Base-by-base conservation (phyloP, 257 asterid species). In the Solanum peruvianum region DNA sequence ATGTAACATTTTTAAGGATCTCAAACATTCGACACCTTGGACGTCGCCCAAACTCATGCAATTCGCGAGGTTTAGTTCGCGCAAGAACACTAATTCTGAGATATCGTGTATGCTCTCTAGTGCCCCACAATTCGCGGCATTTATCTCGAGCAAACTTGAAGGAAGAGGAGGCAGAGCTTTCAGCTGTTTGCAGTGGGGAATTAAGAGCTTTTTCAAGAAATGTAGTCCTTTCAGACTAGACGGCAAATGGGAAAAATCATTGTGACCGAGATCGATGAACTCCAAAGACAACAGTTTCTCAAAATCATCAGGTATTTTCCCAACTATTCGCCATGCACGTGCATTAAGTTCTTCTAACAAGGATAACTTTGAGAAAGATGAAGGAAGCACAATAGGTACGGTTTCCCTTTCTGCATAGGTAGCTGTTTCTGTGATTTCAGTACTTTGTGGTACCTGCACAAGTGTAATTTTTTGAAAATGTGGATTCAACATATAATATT, bases 131-230 rank as follows among this genome's bases (percentile, higher is more conserved):
- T 90, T 90, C 15, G 89, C 92, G 62, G 73, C 89, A 25, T 86
- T 69, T 81, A 90, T 27, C 78, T 29, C 29, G 39, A 58, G 60
- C 88, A 90, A 90, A 69, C 73, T 88, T 58, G 83, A 27, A 35
- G 92, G 92, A 86, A 90, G 92, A 31, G 87, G 86, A 77, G 92
- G 92, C 67, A 90, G 76, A 86, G 82, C 71, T 78, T 86, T 88
- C 70, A 90, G 87, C 84, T 78, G 45, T 86, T 78, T 88, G 86
- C 87, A 88, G 41, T 84, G 85, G 70, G 89, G 82, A 73, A 90
- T n/a, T 29, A 41, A 1, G 70, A 90, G 78, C 25, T 29, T 62
- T 83, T 77, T 86, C 73, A 90, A 88, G 85, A 70, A 49, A 80
- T 72, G 67, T 12, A 88, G 85, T 58, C 88, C 87, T 76, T 66